phyloP scores from a whole-genome alignment of 331 rosid genomes.

The Rosa hybrid region DNA sequence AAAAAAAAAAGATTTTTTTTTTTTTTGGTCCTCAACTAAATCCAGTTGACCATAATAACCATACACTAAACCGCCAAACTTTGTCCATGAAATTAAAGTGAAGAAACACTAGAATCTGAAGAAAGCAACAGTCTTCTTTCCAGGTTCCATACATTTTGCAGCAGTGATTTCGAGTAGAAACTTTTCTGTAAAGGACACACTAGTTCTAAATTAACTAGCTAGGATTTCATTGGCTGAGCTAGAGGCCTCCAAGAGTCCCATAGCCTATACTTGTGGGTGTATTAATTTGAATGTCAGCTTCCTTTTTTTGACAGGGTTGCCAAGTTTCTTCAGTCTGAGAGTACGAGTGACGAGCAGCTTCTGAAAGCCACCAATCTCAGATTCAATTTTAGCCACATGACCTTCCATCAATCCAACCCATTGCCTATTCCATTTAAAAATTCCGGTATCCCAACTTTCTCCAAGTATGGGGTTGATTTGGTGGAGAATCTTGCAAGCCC shows the following conservation, averaged over 20 bases:
- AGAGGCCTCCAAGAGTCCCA: constrained; percentile 90
- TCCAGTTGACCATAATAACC: not conserved
- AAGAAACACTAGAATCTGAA: not conserved
- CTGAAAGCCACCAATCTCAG: constrained; percentile 86
- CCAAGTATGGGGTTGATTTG: constrained; percentile 54
- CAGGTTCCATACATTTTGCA: not conserved
- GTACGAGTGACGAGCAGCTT: constrained; percentile 83
- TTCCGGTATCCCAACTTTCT: constrained; percentile 87
- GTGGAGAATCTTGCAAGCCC: constrained; percentile 69
- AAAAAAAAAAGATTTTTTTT: too few species aligned
- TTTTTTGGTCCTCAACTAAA: not conserved
- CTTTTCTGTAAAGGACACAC: not conserved
- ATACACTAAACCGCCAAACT: not conserved
- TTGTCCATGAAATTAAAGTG: not conserved
- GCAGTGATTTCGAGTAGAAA: not conserved
- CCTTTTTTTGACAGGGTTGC: constrained; percentile 91
- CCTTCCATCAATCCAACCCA: constrained; percentile 56
- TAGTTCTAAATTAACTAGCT: constrained; percentile 26
- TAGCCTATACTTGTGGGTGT: constrained; percentile 79
- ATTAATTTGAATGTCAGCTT: constrained; percentile 68
- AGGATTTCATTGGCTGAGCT: constrained; percentile 49
- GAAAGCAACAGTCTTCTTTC: not conserved
- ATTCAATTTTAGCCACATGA: constrained; percentile 76
- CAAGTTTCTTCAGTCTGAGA: constrained; percentile 86
- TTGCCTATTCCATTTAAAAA: constrained; percentile 83